These are phyloP conservation scores for Pseudogymnoascus sp. DNA, from an alignment of 2,329 filamentous ascomycete species.

Conservation along the genomic window DNA sequence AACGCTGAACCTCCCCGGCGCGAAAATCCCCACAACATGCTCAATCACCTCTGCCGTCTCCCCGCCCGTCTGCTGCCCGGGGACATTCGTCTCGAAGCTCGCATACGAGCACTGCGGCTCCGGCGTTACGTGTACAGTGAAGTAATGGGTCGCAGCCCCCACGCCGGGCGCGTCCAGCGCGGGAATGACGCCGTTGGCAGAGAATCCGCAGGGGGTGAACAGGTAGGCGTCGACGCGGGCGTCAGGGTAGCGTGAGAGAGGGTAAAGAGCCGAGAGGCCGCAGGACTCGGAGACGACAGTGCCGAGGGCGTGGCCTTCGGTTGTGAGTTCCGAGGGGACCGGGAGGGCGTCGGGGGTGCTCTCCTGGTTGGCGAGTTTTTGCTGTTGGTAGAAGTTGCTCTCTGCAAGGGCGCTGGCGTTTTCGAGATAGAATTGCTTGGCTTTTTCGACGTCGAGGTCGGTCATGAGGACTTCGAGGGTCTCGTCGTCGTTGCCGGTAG, in stretches of 20 bases:
- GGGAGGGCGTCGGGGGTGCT: conserved; percentile 46
- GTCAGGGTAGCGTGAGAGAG: conserved; percentile 78
- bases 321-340: conserved; percentile 68
- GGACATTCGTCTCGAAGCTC: conserved; percentile 97
- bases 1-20: conserved; percentile 93
- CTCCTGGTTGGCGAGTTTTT: conserved; percentile 54
- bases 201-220: conserved; percentile 95
- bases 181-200: conserved; percentile 90
- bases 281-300: conserved; percentile 86
- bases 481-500: conserved; percentile 51
- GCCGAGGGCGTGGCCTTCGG: conserved; percentile 87
- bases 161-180: conserved; percentile 47
- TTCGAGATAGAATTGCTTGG: conserved; percentile 66
- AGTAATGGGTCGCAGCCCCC: conserved; percentile 63
- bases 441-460: conserved; percentile 58
- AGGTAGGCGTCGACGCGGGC: conserved; percentile 92
- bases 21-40: conserved; percentile 92
- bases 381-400: conserved; percentile 58
- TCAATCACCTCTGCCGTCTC: conserved; percentile 86
- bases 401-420: conserved; percentile 86
- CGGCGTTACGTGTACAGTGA: conserved; percentile 95
- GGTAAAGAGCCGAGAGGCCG: conserved; percentile 83
- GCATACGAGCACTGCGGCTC: conserved; percentile 96
- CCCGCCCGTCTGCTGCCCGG: conserved; percentile 76
- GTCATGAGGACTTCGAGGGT: conserved; percentile 69